Percentiles rank a stretch among this genome's conserved stretches.
These are phyloP conservation scores for Ilyonectria destructans DNA, from an alignment of 2,329 filamentous ascomycete genomes.

Conservation along the genomic window DNA sequence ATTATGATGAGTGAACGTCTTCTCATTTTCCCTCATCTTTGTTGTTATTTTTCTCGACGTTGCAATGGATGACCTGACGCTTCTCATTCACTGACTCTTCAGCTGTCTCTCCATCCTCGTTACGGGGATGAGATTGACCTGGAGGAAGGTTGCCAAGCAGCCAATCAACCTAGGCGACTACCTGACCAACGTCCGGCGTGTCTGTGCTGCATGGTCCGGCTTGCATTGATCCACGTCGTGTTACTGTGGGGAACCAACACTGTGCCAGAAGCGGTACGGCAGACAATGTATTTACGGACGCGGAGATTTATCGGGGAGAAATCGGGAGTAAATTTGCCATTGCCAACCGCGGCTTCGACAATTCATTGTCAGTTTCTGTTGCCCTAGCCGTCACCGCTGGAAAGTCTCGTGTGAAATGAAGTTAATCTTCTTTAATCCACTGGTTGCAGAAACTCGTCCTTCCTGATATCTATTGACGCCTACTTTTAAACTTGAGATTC, in stretches of 20 bases:
- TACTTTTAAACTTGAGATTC: conserved; percentile 32
- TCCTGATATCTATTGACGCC: conserved; percentile 38
- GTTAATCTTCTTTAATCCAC: conserved; percentile 20
- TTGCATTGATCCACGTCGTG: conserved; percentile 37
- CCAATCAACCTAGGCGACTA: conserved; percentile 31
- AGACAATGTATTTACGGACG: conserved; percentile 24
- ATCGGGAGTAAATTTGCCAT: conserved; percentile 35
- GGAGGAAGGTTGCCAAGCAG: conserved; percentile 26
- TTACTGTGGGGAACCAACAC: conserved; percentile 37
- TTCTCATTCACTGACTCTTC: conserved; percentile 37
- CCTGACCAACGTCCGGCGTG: conserved; percentile 19
- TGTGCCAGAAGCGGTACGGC: conserved; percentile 22
- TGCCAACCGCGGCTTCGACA: conserved; percentile 34
- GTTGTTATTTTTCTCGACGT: not conserved
- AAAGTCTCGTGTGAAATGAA: no score
- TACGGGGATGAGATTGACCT: conserved; percentile 17
- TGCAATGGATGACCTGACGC: conserved; percentile 35
- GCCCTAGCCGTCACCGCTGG: no score
- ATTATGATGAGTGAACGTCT: no score
- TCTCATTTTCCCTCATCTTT: not conserved
- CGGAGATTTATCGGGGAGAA: conserved; percentile 24
- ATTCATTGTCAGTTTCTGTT: conserved; percentile 30
- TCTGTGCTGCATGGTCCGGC: conserved; percentile 30
- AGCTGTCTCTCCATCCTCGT: conserved; percentile 21
- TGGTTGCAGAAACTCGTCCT: conserved; percentile 42